Evolutionary conservation across 164 flowering plant genomes (phyloP).

Genomic region (Kingdonia uniflora): DNA sequence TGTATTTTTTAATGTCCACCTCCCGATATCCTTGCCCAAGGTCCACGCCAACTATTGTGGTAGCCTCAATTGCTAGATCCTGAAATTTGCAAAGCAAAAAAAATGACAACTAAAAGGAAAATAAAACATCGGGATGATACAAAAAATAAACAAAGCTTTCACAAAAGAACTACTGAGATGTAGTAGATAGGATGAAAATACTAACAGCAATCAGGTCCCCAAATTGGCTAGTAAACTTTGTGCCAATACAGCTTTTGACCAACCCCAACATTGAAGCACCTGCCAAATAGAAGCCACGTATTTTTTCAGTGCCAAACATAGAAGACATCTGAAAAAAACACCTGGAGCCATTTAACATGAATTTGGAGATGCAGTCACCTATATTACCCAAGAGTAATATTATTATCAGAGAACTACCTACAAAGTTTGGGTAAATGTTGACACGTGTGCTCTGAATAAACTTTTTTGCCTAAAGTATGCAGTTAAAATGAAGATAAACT

Average conservation of each 20-base stretch:
- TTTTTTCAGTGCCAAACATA: too few species aligned
- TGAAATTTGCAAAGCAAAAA: conserved; percentile 16
- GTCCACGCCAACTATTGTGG: conserved; percentile 80
- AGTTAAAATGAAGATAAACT: too few species aligned
- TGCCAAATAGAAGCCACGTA: conserved; percentile 21
- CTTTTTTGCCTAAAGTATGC: too few species aligned
- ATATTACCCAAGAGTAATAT: too few species aligned
- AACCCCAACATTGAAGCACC: conserved; percentile 66
- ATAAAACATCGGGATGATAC: not conserved
- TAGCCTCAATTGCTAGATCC: conserved; percentile 94
- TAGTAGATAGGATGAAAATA: not conserved
- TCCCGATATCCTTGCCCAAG: conserved; percentile 86
- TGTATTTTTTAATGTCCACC: conserved; percentile 88
- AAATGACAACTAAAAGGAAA: not conserved
- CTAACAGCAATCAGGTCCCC: conserved; percentile 89
- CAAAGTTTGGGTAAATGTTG: too few species aligned
- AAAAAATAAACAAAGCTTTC: too few species aligned
- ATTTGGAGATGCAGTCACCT: too few species aligned
- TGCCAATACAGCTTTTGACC: conserved; percentile 85
- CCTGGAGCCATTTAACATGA: too few species aligned
- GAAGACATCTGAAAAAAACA: too few species aligned
- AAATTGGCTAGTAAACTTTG: conserved; percentile 92
- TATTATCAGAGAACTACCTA: too few species aligned
- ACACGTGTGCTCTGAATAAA: too few species aligned
- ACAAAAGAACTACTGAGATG: too few species aligned